phyloP scores from a whole-genome alignment of 345 rosid genomes.

The Linum tenue region DNA sequence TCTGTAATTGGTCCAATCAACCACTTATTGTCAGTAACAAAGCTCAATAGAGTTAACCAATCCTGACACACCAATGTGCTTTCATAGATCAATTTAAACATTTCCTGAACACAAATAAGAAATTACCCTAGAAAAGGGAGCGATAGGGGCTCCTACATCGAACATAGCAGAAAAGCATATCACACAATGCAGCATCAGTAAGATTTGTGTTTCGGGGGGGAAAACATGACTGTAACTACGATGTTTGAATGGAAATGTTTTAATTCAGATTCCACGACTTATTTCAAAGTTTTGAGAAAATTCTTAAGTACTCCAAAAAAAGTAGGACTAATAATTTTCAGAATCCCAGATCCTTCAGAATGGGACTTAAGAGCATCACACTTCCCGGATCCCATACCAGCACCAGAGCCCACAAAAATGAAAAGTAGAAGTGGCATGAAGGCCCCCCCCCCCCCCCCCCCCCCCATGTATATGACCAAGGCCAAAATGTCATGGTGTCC shows the following conservation, averaged over 20 bases:
- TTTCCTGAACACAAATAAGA: neutral
- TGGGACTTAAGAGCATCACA: neutral
- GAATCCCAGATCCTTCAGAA: neutral
- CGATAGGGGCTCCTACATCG: neutral
- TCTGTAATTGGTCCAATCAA: slow-evolving; percentile 29
- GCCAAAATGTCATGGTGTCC: neutral
- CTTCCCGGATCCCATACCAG: neutral
- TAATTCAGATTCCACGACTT: neutral
- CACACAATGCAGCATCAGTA: neutral
- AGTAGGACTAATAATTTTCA: too few species aligned
- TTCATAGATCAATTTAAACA: too few species aligned
- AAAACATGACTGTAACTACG: neutral
- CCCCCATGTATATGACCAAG: neutral
- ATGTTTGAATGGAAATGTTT: neutral
- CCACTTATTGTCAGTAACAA: neutral
- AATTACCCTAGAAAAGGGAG: neutral
- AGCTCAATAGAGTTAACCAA: neutral
- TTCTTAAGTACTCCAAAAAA: neutral
- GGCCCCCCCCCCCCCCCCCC: too few species aligned
- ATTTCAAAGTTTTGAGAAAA: neutral
- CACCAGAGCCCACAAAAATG: neutral
- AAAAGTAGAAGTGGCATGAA: too few species aligned
- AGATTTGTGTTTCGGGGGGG: neutral
- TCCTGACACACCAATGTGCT: neutral
- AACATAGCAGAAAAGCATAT: neutral